Evolutionary conservation across 208 protist species (phyloP).

Genomic region (Strigomonas galati): DNA sequence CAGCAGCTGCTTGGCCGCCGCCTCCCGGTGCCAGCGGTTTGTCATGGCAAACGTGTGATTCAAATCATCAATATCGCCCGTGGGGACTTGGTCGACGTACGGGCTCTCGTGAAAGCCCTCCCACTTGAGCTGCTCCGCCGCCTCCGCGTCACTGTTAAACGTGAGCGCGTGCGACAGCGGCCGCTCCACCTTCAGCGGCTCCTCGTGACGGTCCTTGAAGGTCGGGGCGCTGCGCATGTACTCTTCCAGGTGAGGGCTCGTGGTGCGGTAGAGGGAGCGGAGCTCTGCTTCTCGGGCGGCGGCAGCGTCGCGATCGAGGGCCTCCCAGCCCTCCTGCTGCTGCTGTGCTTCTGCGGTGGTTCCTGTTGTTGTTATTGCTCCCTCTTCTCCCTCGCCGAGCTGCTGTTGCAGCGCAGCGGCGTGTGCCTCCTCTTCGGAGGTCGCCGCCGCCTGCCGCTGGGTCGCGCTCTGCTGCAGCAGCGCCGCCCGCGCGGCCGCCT

Average conservation of each 20-base stretch:
- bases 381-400: conserved; percentile 16
- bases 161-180: conserved; percentile 77
- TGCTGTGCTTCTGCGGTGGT: background rate
- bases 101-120: conserved; percentile 87
- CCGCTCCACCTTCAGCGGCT: conserved; percentile 78
- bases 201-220: conserved; percentile 23
- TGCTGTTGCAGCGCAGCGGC: conserved; percentile 59
- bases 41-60: conserved; percentile 75
- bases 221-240: conserved; percentile 71
- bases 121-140: conserved; percentile 84
- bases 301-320: background rate
- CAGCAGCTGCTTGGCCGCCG: conserved; percentile 83
- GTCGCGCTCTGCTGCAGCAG: conserved; percentile 63
- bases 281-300: conserved; percentile 12
- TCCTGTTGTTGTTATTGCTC: background rate
- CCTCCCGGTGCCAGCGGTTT: conserved; percentile 90
- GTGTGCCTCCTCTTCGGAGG: conserved; percentile 23
- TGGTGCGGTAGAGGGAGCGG: conserved; percentile 50
- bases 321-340: conserved; percentile 8
- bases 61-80: conserved; percentile 79
- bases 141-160: conserved; percentile 87
- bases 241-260: conserved; percentile 80
- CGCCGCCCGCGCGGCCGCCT: conserved; percentile 49
- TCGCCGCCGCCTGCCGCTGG: conserved; percentile 36
- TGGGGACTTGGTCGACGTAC: conserved; percentile 80